Conservation (phyloP, 495 filamentous ascomycete genomes). For the Sabuloglossum arenarium region DNA sequence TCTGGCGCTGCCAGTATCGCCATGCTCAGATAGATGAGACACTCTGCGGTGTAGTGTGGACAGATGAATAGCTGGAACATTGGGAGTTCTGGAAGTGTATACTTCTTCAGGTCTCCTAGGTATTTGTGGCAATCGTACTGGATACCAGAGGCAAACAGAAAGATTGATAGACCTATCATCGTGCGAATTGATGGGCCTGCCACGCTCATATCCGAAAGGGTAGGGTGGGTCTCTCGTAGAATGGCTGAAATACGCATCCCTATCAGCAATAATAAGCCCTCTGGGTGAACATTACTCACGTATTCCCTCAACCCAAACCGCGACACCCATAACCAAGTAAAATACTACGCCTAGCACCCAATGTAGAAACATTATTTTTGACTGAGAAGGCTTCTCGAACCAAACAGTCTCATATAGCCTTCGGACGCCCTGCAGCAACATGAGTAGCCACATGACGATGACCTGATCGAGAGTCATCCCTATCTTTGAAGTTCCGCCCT, state of each 20-base stretch:
- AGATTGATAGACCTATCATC: conserved; percentile 37
- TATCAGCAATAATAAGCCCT: neutral
- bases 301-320: conserved; percentile 74
- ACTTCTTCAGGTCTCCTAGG: conserved; percentile 62
- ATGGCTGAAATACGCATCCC: conserved; percentile 11
- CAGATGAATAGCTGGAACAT: conserved; percentile 51
- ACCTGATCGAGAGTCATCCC: conserved; percentile 45
- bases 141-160: conserved; percentile 50
- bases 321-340: conserved; percentile 49
- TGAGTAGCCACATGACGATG: conserved; percentile 41
- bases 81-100: conserved; percentile 54
- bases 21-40: conserved; percentile 61
- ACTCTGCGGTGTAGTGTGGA: conserved; percentile 87
- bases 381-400: conserved; percentile 42
- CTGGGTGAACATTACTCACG: conserved; percentile 24
- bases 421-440: conserved; percentile 52
- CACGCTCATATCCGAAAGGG: conserved; percentile 16
- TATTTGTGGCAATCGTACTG: conserved; percentile 70
- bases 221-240: conserved; percentile 15
- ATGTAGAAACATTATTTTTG: conserved; percentile 65
- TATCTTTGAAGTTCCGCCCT: neutral
- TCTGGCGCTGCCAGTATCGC: conserved; percentile 50
- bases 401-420: conserved; percentile 50
- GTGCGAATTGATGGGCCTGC: conserved; percentile 34
- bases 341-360: conserved; percentile 62